These are phyloP conservation scores for Phytophthora quininea DNA, from an alignment of 352 stramenopile species.

Conservation along the genomic window DNA sequence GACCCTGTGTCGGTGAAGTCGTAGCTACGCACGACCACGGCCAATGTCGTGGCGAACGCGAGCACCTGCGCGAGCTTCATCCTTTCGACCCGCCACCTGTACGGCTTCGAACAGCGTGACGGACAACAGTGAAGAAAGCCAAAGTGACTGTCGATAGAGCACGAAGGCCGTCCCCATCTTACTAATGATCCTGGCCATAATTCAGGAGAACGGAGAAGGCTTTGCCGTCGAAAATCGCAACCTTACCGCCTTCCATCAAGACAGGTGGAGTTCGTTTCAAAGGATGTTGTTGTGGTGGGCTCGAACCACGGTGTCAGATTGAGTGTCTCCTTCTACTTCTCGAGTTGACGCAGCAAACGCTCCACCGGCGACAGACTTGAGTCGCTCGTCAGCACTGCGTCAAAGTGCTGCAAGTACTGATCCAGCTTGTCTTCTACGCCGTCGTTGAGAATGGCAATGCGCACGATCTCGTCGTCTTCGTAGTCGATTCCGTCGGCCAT, in stretches of 20 bases:
- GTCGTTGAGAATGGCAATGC: slow-evolving; percentile 74
- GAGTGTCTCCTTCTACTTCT: slow-evolving; percentile 16
- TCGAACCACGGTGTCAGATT: background rate
- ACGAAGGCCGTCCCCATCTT: too few relatives aligned
- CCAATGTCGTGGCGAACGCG: slow-evolving; percentile 8
- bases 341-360: slow-evolving; percentile 62
- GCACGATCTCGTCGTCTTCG: slow-evolving; percentile 67
- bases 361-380: slow-evolving; percentile 64
- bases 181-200: too few relatives aligned
- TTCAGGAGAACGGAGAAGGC: too few relatives aligned
- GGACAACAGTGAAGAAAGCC: background rate
- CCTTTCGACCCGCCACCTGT: too few relatives aligned
- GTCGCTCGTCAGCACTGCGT: slow-evolving; percentile 83
- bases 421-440: slow-evolving; percentile 60
- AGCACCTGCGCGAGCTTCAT: slow-evolving; percentile 28
- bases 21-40: slow-evolving; percentile 10
- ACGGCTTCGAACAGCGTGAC: background rate
- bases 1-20: slow-evolving; percentile 22
- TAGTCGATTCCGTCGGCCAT: slow-evolving; percentile 71
- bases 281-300: too few relatives aligned
- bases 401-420: slow-evolving; percentile 60
- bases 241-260: too few relatives aligned
- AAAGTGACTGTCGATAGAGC: background rate
- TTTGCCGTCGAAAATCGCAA: too few relatives aligned
- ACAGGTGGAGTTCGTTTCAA: too few relatives aligned